Base-by-base conservation (phyloP, 2,329 filamentous ascomycete genomes). In the Ascochyta koolunga region DNA sequence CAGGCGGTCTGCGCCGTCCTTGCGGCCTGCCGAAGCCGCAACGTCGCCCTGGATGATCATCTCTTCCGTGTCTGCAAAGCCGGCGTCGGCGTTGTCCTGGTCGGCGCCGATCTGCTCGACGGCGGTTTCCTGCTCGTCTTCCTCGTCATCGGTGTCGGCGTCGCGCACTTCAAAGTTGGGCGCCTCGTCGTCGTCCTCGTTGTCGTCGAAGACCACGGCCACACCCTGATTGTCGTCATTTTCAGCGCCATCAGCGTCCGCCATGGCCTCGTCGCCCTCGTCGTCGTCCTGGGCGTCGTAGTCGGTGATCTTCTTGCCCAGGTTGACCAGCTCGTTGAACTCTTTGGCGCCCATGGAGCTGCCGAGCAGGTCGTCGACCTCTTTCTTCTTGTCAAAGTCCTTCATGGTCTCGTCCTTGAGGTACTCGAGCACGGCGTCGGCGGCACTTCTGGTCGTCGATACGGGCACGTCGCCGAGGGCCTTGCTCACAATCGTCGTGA, bases 301-400 rank as follows among this genome's bases (percentile, higher is more conserved):
- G 74, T 99, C 95, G 43, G 95, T 99, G 60, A 99, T 96, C 78
- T 99, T 99, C 80, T 99, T 99, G 61, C 93, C 91, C 37, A 99
- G 80, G 71, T 97, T 99, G 50, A 98, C 88, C 62, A 99, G 79
- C 78, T 98, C 93, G 71, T 98, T 98, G 79, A 98, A 99, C 73
- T 96, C 89, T 72, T 97, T 96, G 1, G 91, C 85, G 42, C 83
- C 88, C 80, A 97, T 85, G 0, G 87, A 86, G 31, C 84, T 84
- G n/a, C 93, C 95, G 36, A 99, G 77, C 55, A 98, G 86, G 61
- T 98, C 95, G 67, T 99, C 95, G 37, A 98, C 86, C 73, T 97
- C 92, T 77, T 93, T 96, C 81, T 99, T 99, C 81, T 96, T 97
- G 74, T 99, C 95, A 56, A 96, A 90, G 72, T 99, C 95, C 75